A percentile compares a stretch with the other conserved stretches of the same genome.
Conservation (phyloP, 208 protist genomes). For the Naegleria fowleri region DNA sequence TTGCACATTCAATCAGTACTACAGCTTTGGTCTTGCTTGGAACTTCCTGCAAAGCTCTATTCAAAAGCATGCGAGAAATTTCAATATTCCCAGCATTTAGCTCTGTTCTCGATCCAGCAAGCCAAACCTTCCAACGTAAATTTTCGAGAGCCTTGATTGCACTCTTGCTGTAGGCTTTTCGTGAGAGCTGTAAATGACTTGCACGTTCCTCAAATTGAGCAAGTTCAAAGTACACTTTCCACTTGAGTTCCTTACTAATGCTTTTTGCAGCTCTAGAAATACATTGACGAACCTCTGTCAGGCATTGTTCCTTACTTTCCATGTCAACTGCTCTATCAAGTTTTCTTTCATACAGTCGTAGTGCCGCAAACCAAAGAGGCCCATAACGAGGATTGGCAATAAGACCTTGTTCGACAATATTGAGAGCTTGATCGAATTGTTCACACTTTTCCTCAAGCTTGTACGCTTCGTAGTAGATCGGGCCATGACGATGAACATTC, state of each 20-base stretch:
- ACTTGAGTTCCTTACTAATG: constrained; percentile 58
- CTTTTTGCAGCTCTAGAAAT: constrained; percentile 24
- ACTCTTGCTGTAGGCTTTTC: constrained; percentile 49
- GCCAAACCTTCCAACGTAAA: constrained; percentile 69
- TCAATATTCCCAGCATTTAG: constrained; percentile 39
- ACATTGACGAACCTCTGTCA: constrained; percentile 16
- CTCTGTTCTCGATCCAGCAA: constrained; percentile 56
- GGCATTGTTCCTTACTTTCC: neutral
- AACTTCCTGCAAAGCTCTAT: constrained; percentile 52
- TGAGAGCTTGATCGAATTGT: constrained; percentile 49
- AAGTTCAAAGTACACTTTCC: constrained; percentile 71
- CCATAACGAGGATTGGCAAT: constrained; percentile 55
- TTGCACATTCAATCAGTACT: constrained; percentile 57
- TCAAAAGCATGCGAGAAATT: constrained; percentile 46
- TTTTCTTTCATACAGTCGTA: constrained; percentile 55
- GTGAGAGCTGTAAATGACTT: constrained; percentile 39
- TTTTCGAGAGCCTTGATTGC: constrained; percentile 53
- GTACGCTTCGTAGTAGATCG: constrained; percentile 65
- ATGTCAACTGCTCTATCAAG: neutral
- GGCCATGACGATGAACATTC: constrained; percentile 58
- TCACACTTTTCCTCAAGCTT: constrained; percentile 57
- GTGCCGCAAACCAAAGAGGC: constrained; percentile 60
- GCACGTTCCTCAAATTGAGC: constrained; percentile 65
- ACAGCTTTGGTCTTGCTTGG: constrained; percentile 53
- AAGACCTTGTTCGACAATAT: constrained; percentile 54